phyloP scores from a whole-genome alignment of 176 grass and related monocot genomes.

The Rhipidocladum racemiflorum region DNA sequence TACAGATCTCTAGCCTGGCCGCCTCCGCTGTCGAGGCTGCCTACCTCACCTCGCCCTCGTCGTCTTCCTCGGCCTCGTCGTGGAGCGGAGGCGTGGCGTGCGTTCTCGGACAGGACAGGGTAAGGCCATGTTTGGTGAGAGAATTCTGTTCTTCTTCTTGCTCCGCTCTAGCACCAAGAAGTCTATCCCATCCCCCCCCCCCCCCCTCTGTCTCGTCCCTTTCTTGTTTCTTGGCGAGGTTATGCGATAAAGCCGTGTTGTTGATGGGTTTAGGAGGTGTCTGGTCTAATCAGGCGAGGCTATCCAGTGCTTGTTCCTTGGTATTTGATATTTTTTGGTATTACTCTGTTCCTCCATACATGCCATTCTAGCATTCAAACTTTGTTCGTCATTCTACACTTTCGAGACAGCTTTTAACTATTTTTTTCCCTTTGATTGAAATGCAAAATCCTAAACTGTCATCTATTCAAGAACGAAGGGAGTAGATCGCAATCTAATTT shows the following conservation, averaged over 20 bases:
- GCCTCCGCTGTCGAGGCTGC: not conserved
- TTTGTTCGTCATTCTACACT: no score
- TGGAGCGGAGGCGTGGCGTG: not conserved
- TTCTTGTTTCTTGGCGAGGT: not conserved
- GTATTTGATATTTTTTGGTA: not conserved
- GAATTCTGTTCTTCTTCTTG: not conserved
- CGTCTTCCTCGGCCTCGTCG: constrained; percentile 13
- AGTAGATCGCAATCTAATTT: not conserved
- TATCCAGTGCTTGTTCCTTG: not conserved
- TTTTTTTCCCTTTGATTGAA: no score
- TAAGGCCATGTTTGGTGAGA: not conserved
- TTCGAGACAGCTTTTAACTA: no score
- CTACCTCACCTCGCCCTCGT: not conserved
- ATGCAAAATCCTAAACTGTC: no score
- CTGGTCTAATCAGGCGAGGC: constrained; percentile 11
- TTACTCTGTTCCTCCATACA: no score
- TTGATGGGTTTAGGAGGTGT: not conserved
- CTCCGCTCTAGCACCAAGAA: not conserved
- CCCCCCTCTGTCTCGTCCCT: not conserved
- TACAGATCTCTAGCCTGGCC: not conserved
- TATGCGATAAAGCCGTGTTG: not conserved
- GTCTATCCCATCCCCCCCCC: not conserved
- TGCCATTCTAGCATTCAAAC: no score
- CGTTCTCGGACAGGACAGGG: not conserved
- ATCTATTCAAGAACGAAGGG: no score